These are phyloP conservation scores for Limnomonas spitsbergensis DNA, from an alignment of 139 green algal genomes.

Conservation along the genomic window DNA sequence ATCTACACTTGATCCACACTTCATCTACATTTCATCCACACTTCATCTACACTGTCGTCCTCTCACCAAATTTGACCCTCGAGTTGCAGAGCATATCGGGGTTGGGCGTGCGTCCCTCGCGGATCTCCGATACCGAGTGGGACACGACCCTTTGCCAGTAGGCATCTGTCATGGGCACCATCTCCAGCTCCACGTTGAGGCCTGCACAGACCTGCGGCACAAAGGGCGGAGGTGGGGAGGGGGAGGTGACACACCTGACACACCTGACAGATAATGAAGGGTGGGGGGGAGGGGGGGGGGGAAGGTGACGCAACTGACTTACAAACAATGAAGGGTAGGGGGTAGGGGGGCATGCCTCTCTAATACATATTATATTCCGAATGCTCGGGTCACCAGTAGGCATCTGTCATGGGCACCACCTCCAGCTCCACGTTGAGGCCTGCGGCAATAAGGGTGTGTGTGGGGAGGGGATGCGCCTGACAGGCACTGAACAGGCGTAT, in stretches of 20 bases:
- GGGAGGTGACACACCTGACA: too few relatives aligned
- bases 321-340: too few relatives aligned
- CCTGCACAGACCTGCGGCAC: constrained; percentile 64
- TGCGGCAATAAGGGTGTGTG: constrained; percentile 25
- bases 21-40: too few relatives aligned
- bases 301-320: too few relatives aligned
- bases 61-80: constrained; percentile 35
- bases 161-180: constrained; percentile 37
- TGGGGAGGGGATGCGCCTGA: too few relatives aligned
- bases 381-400: constrained; percentile 96
- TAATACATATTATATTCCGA: too few relatives aligned
- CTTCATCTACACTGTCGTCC: neutral
- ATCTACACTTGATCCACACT: too few relatives aligned
- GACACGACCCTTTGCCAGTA: constrained; percentile 93
- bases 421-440: constrained; percentile 67
- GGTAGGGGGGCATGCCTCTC: too few relatives aligned
- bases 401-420: constrained; percentile 28
- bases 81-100: constrained; percentile 98
- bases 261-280: too few relatives aligned
- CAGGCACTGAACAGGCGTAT: too few relatives aligned
- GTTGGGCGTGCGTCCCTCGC: constrained; percentile 89
- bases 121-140: constrained; percentile 80
- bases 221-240: neutral
- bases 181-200: constrained; percentile 66
- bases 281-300: too few relatives aligned